Evolutionary conservation across 73 alveolate genomes (phyloP).

Genomic region (Tetrahymena thermophila): DNA sequence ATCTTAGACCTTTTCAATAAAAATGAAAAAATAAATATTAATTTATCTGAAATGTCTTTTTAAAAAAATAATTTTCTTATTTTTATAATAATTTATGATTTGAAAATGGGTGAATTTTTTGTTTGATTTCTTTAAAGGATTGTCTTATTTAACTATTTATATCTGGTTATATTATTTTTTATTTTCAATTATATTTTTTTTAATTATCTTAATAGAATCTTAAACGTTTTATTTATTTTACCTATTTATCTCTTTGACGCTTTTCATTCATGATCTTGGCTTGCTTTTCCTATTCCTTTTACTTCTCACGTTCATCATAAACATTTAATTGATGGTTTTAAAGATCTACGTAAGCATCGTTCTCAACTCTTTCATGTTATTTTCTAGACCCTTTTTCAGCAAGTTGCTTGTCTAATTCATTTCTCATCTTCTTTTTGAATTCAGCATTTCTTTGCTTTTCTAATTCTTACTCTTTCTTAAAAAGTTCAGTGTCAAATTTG

Average conservation of each 20-base stretch:
- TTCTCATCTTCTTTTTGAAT: slow-evolving; percentile 41
- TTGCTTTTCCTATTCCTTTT: slow-evolving; percentile 17
- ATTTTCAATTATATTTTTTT: background rate
- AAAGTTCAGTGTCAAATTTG: slow-evolving; percentile 32
- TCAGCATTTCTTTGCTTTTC: slow-evolving; percentile 27
- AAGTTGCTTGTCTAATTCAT: slow-evolving; percentile 34
- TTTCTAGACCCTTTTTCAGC: slow-evolving; percentile 22
- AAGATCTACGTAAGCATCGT: slow-evolving; percentile 29
- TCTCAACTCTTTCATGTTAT: slow-evolving; percentile 2
- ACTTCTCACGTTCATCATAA: slow-evolving; percentile 38
- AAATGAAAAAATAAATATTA: background rate
- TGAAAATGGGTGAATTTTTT: too few species aligned
- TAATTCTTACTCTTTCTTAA: slow-evolving; percentile 9
- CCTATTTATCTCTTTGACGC: slow-evolving; percentile 38
- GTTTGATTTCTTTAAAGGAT: too few species aligned
- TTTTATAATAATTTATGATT: too few species aligned
- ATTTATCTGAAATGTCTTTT: background rate
- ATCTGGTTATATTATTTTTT: too few species aligned
- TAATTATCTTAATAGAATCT: background rate
- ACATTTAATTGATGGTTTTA: slow-evolving; percentile 9
- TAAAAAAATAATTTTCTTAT: too few species aligned
- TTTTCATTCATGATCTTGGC: slow-evolving; percentile 16
- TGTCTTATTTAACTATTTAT: too few species aligned
- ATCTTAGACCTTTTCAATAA: background rate
- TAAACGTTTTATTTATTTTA: background rate